Evolutionary conservation across 2,329 filamentous ascomycete species (phyloP), one percentile per base, ranked within the genome.

Genomic region (Cladosporium oxysporum): DNA sequence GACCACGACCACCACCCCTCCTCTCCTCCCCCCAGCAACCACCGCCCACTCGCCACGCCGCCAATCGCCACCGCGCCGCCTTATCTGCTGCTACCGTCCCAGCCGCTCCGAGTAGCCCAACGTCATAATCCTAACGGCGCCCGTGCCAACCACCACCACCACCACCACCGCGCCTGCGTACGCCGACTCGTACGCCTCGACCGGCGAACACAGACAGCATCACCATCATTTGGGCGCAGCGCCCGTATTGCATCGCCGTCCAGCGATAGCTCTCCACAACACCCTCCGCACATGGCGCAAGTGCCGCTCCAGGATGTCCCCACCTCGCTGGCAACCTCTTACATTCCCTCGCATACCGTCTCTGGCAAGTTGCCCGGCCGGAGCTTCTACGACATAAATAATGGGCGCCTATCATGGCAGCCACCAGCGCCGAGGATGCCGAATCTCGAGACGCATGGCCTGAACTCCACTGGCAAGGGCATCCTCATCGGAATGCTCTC

Each of bases 401-500:
- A 23, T 1, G 10, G 41, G 8, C 55, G 18, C 10, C n/a, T 58
- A 8, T 65, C 62, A 60, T 65, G 63, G 63, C 63, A 65, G 37
- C 52, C 52, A 8, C 52, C 52, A 5, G 57, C 33, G 33, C 33
- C 33, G 7, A 47, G 58, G 50, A 58, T 47, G 21, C 44, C 55
- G 16, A 47, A 57, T 16, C 60, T 41, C 57, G 44, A 59, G 55
- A 53, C 63, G 53, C 47, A 62, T 41, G 70, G 69, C n/a, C 70
- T 76, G 29, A 73, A 71, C 49, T 75, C 73, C 29, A 76, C 74
- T 11, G 87, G 87, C 66, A 88, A 87, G 76, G 94, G 94, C 78
- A 91, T 98, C 74, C 85, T 98, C 79, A 98, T 99, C 77, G 95
- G 94, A 71, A 88, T 99, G 76, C 85, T 97, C 68, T 97, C 93